These are phyloP conservation scores for Trichoderma pleuroti DNA, from an alignment of 2,329 filamentous ascomycete species.

Conservation along the genomic window DNA sequence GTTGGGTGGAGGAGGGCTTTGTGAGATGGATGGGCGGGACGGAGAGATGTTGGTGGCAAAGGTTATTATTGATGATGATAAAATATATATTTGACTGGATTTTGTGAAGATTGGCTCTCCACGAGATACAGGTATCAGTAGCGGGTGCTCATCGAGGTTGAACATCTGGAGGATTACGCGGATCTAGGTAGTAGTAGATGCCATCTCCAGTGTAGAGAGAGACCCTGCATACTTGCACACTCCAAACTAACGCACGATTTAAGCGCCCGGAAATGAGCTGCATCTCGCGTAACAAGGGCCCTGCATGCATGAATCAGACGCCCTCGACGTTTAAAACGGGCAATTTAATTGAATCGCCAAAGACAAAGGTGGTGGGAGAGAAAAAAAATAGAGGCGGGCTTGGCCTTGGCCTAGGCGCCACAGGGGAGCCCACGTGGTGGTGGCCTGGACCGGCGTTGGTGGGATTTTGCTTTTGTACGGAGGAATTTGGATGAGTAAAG, in stretches of 20 bases:
- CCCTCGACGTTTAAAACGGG: background rate
- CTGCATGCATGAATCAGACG: slow-evolving; percentile 2
- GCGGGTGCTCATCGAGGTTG: background rate
- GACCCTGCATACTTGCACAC: background rate
- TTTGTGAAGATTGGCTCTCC: background rate
- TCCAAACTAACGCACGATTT: background rate
- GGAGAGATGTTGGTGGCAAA: background rate
- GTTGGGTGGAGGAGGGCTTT: slow-evolving; percentile 9
- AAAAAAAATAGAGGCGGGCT: background rate
- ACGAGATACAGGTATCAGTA: background rate
- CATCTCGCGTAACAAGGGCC: background rate
- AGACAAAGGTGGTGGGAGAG: background rate
- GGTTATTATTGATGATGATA: background rate
- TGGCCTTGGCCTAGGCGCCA: background rate
- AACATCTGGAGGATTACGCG: background rate
- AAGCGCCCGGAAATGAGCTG: background rate
- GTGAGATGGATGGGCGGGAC: background rate
- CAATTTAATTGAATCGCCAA: background rate
- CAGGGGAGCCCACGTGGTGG: background rate
- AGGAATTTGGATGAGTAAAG: background rate
- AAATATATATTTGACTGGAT: background rate
- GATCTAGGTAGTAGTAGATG: background rate
- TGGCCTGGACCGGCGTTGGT: background rate
- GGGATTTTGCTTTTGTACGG: background rate
- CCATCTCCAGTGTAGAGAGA: background rate